Evolutionary conservation across 768 basidiomycete genomes (phyloP).

Genomic region (Mycena filopes): DNA sequence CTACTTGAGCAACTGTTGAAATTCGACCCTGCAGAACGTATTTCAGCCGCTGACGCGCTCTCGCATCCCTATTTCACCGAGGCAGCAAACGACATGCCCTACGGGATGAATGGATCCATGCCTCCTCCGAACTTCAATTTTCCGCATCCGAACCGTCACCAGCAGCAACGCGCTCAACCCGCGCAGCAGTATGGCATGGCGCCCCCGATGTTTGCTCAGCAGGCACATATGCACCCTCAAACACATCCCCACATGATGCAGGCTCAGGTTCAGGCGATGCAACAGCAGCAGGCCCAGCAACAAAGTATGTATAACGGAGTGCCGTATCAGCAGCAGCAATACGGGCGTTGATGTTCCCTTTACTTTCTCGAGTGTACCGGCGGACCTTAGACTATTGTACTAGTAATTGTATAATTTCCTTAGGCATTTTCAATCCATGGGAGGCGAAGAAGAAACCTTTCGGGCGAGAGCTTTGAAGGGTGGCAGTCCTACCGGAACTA

Average conservation of each 20-base stretch:
- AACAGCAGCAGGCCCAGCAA: constrained; percentile 27
- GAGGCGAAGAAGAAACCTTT: too few relatives aligned
- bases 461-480: too few relatives aligned
- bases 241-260: constrained; percentile 23
- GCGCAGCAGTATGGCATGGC: constrained; percentile 29
- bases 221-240: constrained; percentile 22
- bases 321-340: constrained; percentile 25
- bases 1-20: constrained; percentile 94
- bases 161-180: constrained; percentile 51
- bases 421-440: too few relatives aligned
- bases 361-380: constrained; percentile 7
- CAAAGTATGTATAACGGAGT: constrained; percentile 23
- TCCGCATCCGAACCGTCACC: constrained; percentile 70
- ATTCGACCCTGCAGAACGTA: constrained; percentile 93
- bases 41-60: constrained; percentile 91
- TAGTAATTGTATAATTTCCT: too few relatives aligned
- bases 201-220: constrained; percentile 43
- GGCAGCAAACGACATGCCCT: constrained; percentile 54
- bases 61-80: constrained; percentile 91
- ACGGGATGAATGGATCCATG: constrained; percentile 65
- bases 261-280: constrained; percentile 28
- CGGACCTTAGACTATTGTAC: constrained; percentile 9
- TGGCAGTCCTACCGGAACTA: too few relatives aligned
- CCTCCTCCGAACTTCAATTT: constrained; percentile 76
- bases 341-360: constrained; percentile 19